Evolutionary conservation across 345 rosid genomes (phyloP).

Genomic region (Draba incana): DNA sequence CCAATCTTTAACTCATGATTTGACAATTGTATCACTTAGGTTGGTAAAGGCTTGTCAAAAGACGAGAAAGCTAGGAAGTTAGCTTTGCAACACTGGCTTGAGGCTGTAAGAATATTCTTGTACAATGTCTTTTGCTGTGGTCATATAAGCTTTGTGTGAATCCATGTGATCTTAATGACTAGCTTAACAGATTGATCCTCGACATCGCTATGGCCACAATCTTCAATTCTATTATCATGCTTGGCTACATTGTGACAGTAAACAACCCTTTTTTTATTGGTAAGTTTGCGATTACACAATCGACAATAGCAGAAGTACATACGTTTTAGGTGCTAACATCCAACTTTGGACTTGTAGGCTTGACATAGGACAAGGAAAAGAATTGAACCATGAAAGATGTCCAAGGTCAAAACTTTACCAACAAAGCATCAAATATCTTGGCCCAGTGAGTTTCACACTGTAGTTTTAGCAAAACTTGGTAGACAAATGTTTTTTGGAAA

Average conservation of each 20-base stretch:
- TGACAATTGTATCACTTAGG: constrained; percentile 42
- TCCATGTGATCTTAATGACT: constrained; percentile 29
- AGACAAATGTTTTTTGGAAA: neutral
- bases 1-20: neutral
- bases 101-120: constrained; percentile 64
- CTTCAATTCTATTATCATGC: constrained; percentile 82
- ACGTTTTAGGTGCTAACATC: constrained; percentile 16
- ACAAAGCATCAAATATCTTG: constrained; percentile 94
- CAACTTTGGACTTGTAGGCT: constrained; percentile 61
- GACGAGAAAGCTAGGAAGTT: constrained; percentile 83
- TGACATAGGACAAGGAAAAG: constrained; percentile 86
- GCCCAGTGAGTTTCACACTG: constrained; percentile 65
- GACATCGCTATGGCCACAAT: constrained; percentile 96
- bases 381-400: constrained; percentile 69
- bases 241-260: constrained; percentile 87
- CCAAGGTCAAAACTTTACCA: constrained; percentile 74
- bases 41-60: constrained; percentile 90
- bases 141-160: constrained; percentile 6
- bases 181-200: constrained; percentile 78
- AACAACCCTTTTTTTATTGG: constrained; percentile 92
- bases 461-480: constrained; percentile 6
- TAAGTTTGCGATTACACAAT: constrained; percentile 40
- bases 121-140: constrained; percentile 6
- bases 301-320: constrained; percentile 7
- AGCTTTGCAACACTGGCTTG: constrained; percentile 97